A percentile compares a stretch with the other conserved stretches of the same genome.
These are phyloP conservation scores for Acacia concinna DNA, from an alignment of 331 rosid genomes.

Conservation along the genomic window DNA sequence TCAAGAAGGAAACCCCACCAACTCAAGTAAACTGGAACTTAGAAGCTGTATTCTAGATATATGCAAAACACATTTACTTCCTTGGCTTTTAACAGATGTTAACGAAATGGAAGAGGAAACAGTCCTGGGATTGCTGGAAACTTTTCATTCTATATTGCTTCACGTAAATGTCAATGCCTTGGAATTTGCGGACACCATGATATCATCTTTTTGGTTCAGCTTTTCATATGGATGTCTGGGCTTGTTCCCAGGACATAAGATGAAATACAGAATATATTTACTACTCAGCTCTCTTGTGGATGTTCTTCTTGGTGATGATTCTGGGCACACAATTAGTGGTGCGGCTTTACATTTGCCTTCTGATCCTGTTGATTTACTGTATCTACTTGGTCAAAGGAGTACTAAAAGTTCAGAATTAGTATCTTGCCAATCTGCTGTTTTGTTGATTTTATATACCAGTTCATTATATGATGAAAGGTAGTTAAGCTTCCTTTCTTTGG, in stretches of 20 bases:
- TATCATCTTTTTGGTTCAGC: conserved; percentile 76
- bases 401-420: conserved; percentile 53
- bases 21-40: conserved; percentile 43
- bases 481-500: conserved; percentile 23
- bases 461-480: conserved; percentile 87
- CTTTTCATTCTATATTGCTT: conserved; percentile 68
- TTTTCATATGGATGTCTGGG: conserved; percentile 89
- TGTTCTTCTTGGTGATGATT: conserved; percentile 64
- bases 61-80: conserved; percentile 62
- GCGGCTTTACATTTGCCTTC: conserved; percentile 63
- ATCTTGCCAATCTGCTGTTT: conserved; percentile 74
- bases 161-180: conserved; percentile 42
- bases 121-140: conserved; percentile 68
- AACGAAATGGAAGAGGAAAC: conserved; percentile 73
- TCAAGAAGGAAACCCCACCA: conserved; percentile 47
- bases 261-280: conserved; percentile 73
- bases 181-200: conserved; percentile 55
- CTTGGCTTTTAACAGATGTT: conserved; percentile 68
- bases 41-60: conserved; percentile 46
- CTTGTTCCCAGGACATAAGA: conserved; percentile 64
- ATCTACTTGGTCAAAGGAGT: conserved; percentile 74
- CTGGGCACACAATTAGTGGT: conserved; percentile 72
- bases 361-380: conserved; percentile 79
- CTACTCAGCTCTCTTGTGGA: conserved; percentile 73
- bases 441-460: conserved; percentile 66